These are phyloP conservation scores for Diaporthe destruens DNA, from an alignment of 2,329 filamentous ascomycete species.

Conservation along the genomic window DNA sequence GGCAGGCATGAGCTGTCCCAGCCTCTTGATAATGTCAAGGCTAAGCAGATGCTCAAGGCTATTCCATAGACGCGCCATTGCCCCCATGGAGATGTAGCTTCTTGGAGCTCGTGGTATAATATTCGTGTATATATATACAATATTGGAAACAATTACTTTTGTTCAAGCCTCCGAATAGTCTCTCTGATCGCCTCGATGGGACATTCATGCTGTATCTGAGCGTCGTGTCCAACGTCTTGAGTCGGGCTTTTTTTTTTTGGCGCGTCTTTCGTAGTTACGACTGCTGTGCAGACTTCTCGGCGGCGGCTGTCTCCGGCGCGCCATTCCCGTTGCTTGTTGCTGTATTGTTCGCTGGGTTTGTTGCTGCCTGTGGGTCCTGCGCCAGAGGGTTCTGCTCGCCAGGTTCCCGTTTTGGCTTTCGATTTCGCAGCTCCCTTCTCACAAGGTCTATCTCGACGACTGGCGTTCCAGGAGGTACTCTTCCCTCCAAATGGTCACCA, in stretches of 20 bases:
- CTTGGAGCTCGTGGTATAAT: not conserved
- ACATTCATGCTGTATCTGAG: not conserved
- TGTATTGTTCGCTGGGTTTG: too few relatives aligned
- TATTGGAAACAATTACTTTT: not conserved
- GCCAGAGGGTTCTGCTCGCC: slow-evolving; percentile 9
- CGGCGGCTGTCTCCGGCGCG: not conserved
- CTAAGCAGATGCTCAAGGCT: slow-evolving; percentile 35
- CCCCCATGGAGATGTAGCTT: not conserved
- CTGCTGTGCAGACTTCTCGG: slow-evolving; percentile 5
- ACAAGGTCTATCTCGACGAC: slow-evolving; percentile 69
- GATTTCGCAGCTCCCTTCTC: slow-evolving; percentile 59
- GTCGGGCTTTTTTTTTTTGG: too few relatives aligned
- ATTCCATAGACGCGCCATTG: slow-evolving; percentile 2
- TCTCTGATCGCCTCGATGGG: not conserved
- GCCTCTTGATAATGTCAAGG: slow-evolving; percentile 1
- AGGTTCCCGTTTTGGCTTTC: slow-evolving; percentile 23
- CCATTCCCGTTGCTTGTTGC: not conserved
- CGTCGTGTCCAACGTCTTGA: not conserved
- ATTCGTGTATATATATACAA: slow-evolving; percentile 21
- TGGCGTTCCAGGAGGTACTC: slow-evolving; percentile 60
- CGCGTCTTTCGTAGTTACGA: not conserved
- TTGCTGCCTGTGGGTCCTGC: slow-evolving; percentile 14
- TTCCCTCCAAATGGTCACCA: slow-evolving; percentile 58
- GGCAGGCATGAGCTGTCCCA: slow-evolving; percentile 3
- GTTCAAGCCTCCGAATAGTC: not conserved